Evolutionary conservation across 768 basidiomycete genomes (phyloP).

Genomic region (Dentipellis sp.): DNA sequence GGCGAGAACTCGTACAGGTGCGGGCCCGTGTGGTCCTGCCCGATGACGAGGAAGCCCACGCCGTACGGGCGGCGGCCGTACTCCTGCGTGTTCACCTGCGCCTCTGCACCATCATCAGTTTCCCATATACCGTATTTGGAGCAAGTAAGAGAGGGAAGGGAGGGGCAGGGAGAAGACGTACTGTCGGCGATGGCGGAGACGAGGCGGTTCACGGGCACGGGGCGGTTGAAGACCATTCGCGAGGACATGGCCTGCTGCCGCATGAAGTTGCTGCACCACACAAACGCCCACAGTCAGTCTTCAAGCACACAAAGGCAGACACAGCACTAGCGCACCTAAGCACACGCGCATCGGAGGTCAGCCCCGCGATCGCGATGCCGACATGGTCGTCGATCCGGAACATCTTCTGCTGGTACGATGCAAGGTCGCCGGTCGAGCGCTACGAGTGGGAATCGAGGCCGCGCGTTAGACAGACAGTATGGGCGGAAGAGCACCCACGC

Average conservation of each 20-base stretch:
- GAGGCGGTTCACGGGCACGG: constrained; percentile 88
- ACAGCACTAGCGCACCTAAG: constrained; percentile 55
- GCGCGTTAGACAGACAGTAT: not conserved
- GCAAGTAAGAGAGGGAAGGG: not conserved
- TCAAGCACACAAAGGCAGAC: not conserved
- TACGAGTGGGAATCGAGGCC: constrained; percentile 21
- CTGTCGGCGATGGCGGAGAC: constrained; percentile 94
- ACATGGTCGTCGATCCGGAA: constrained; percentile 99
- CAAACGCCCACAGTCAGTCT: not conserved
- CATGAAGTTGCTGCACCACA: constrained; percentile 83
- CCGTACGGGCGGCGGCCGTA: constrained; percentile 97
- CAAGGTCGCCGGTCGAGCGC: constrained; percentile 96
- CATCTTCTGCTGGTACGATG: constrained; percentile 99
- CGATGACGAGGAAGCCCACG: constrained; percentile 96
- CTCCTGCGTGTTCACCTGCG: constrained; percentile 97
- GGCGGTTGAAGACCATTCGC: constrained; percentile 91
- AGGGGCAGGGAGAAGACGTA: constrained; percentile 30
- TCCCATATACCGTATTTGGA: not conserved
- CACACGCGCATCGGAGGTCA: constrained; percentile 97
- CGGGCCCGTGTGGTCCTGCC: constrained; percentile 92
- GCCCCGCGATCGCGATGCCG: constrained; percentile 98
- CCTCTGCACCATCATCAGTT: constrained; percentile 45
- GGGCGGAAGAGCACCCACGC: constrained; percentile 12
- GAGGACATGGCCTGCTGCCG: constrained; percentile 95
- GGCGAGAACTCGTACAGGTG: constrained; percentile 99